Conservation (phyloP, 176 grass and related monocot species). For the Eleusine indica region DNA sequence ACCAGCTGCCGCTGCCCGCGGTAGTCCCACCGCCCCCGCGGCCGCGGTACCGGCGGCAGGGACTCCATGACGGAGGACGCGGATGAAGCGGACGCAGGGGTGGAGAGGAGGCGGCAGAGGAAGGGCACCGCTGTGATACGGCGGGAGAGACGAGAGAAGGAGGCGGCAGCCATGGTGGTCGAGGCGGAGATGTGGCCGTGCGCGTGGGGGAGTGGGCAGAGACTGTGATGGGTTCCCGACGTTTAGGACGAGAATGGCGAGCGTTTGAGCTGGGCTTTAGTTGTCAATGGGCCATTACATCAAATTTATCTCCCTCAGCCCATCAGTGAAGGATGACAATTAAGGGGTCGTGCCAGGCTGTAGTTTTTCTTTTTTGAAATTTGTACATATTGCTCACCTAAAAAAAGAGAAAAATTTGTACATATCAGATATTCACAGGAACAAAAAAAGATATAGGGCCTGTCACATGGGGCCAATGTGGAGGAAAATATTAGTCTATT, state of each 20-base stretch:
- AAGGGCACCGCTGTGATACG: slow-evolving; percentile 33
- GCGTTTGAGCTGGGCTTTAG: not conserved
- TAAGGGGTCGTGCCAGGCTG: too few relatives aligned
- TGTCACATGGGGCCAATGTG: too few relatives aligned
- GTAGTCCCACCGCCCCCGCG: slow-evolving; percentile 76
- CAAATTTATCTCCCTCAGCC: not conserved
- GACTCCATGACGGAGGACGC: not conserved
- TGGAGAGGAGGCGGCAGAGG: slow-evolving; percentile 50
- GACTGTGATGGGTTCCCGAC: not conserved
- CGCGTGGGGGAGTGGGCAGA: not conserved
- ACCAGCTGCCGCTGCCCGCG: slow-evolving; percentile 79
- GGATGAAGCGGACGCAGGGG: slow-evolving; percentile 40
- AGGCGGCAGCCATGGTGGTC: slow-evolving; percentile 64
- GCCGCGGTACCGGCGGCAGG: slow-evolving; percentile 12
- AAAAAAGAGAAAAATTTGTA: too few relatives aligned
- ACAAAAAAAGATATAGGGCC: too few relatives aligned
- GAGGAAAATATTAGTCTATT: too few relatives aligned
- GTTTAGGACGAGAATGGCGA: not conserved
- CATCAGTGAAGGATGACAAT: not conserved
- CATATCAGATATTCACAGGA: too few relatives aligned
- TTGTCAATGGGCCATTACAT: not conserved
- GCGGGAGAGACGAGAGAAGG: slow-evolving; percentile 68
- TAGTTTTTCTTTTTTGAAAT: too few relatives aligned
- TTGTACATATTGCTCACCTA: too few relatives aligned
- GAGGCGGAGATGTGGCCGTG: slow-evolving; percentile 19